These are phyloP conservation scores for Aspergillus sp. DNA, from an alignment of 2,329 filamentous ascomycete species.

Conservation along the genomic window DNA sequence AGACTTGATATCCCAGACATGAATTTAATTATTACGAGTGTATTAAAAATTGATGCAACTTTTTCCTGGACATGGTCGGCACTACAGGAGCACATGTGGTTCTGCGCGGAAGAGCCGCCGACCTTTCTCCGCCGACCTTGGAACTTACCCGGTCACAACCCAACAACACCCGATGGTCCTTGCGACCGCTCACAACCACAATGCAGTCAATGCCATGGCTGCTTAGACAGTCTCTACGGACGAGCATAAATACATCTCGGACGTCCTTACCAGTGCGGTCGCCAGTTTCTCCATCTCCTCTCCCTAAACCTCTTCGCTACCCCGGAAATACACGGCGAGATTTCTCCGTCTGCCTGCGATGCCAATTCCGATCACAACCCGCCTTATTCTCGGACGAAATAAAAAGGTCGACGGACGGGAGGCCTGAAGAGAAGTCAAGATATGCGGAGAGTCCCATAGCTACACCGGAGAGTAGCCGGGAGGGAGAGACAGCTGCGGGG, in stretches of 20 bases:
- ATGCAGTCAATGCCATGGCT: conserved; percentile 45
- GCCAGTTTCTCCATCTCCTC: conserved; percentile 21
- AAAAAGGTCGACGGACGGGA: not conserved
- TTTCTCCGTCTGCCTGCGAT: conserved; percentile 45
- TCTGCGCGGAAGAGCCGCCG: conserved; percentile 4
- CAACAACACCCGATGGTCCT: conserved; percentile 18
- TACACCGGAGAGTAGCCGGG: conserved; percentile 17
- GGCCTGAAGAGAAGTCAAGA: conserved; percentile 14
- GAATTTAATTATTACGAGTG: too few relatives aligned
- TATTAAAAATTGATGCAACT: too few relatives aligned
- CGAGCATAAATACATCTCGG: conserved; percentile 26
- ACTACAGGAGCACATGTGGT: not conserved
- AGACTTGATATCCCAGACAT: not conserved
- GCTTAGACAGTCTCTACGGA: conserved; percentile 39
- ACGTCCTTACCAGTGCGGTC: conserved; percentile 21
- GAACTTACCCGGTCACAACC: conserved; percentile 4
- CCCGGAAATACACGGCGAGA: conserved; percentile 23
- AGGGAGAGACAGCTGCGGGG: conserved; percentile 23
- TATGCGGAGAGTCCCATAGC: conserved; percentile 24
- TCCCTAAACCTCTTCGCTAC: conserved; percentile 22
- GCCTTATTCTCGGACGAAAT: conserved; percentile 27
- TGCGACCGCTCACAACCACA: conserved; percentile 26
- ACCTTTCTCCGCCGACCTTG: conserved; percentile 9
- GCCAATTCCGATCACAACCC: conserved; percentile 39
- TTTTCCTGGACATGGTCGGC: too few relatives aligned